Base-by-base conservation (phyloP, 805 yeast species). In the Komagataella mondaviorum region DNA sequence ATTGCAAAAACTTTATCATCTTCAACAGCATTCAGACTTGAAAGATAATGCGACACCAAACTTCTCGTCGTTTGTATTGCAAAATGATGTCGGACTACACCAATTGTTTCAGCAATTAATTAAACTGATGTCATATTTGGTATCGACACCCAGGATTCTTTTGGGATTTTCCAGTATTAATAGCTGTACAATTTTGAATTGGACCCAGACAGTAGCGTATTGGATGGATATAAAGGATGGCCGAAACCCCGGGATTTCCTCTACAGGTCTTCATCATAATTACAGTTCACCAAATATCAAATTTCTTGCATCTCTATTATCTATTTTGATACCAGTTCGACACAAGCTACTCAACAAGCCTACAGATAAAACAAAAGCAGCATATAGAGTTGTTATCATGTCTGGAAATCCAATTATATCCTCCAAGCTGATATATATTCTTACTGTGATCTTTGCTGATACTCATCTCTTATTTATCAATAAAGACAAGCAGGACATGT, bases 171-270 rank as follows among this genome's bases (percentile, higher is more conserved):
- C 71, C 55, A 60, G 65, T 45, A 64, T 67, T 36, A 67, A 70
- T 54, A 49, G 47, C 23, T 64, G 71, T 23, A 64, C 69, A 47
- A 56, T 77, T 45, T 58, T 73, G 17, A 72, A 72, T 52, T 78
- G 83, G 83, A 74, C 76, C 0, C 65, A 73, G 30, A 77, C 75
- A 50, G 68, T 77, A 2, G 64, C 76, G 17, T 69, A 76, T 43
- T 78, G 83, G 83, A 60, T 77, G 17, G 80, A 77, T 56, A 70
- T 73, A 56, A 78, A 77, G 57, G 83, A 78, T 54, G 79, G 67
- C 6, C 47, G 56, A 10, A 49, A 23, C 44, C 45, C 43, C 14
- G 30, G 20, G 2, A 51, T 49, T 8, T 30, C 46, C 16, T 45
- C 49, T n/a, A 44, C 52, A 16, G 45, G 47, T 44, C 6, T 48